Evolutionary conservation across 192 early-diverging fungal species (phyloP), one percentile per base, ranked within the genome.

Genomic region (Thoreauomyces humboldtii): DNA sequence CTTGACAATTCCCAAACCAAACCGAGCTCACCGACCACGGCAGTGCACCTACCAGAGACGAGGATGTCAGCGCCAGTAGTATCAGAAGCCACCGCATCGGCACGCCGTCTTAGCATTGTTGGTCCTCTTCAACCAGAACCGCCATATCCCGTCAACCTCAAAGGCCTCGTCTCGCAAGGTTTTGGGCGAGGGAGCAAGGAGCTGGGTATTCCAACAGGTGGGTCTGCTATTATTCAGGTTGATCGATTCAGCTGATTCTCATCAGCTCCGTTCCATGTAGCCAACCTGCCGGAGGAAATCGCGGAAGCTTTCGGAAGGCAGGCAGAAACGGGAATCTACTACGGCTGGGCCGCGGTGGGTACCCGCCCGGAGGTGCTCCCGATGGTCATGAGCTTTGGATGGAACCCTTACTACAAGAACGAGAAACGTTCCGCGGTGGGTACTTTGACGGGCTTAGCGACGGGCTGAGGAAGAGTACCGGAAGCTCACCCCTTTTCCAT

Each of bases 321-420:
- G 21, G 57, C 94, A 33, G 82, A 88, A 0, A 89, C 90, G 15
- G 97, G 97, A 56, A 91, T 99, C 51, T 95, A 98, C 78, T 92
- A 89, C 63, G 97, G 97, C 4, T 99, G 93, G 92, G 93, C 92
- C 21, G 77, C 83, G 28, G 84, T 98, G 21, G 86, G 81, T 19
- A 68, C 31, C 52, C 73, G 70, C 41, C 53, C 65, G 9, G 60
- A 67, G 0, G 87, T 98, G 6, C 84, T 85, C 44, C 91, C 92
- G n/a, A 98, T 99, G 96, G 96, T 98, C 32, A 96, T 98, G 94
- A 92, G 90, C 57, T 85, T 94, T 43, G 97, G 97, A 17, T 99
- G 97, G 97, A 99, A 99, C 76, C 97, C 97, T 14, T 98, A 88
- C 91, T 83, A 93, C 72, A 91, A 98, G 64, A 99, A 99, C 74